Evolutionary conservation across 2,329 filamentous ascomycete genomes (phyloP), one percentile per base, ranked within the genome.

Genomic region (Lachnellula willkommii): DNA sequence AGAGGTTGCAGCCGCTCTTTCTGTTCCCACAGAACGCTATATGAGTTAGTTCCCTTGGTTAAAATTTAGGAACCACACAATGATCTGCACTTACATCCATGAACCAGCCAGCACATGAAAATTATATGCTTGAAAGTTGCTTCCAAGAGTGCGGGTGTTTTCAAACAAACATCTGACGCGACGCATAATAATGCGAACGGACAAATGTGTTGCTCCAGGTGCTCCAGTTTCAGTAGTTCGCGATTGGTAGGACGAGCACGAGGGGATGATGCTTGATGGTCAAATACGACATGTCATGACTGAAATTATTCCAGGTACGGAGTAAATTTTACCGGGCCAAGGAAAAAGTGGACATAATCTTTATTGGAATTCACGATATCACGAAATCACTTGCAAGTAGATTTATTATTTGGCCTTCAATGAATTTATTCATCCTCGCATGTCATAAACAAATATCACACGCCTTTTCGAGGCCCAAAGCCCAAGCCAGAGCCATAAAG

Each of bases 401-500:
- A 39, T 8, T 35, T 28, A 51, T 8, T 20, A 51, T 8, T 20
- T 51, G 35, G 20, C 37, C 49, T 51, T 53, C 24, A 49, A 54
- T 54, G 52, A 47, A 54, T 58, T 57, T 52, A 57, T 65, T 62
- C 59, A 57, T 65, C 47, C 43, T 55, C 57, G 50, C 57, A 58
- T 59, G 50, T 60, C 56, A 65, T 52, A 42, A 59, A 60, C 57
- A 63, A 64, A 61, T 49, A 40, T 53, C 49, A 54, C 47, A 62
- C 55, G 58, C 56, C 58, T 62, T 63, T 60, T 54, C 55, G 53
- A 62, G 53, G 56, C 56, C 55, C 9, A 26, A 47, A 9, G 45
- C 45, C 58, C 60, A 53, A 60, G 61, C 60, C 53, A 62, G 49
- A 60, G 57, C 61, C 58, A 58, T 59, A 62, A 61, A 59, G 45